phyloP scores from a whole-genome alignment of 192 early-diverging fungal species.

The Mortierella claussenii region DNA sequence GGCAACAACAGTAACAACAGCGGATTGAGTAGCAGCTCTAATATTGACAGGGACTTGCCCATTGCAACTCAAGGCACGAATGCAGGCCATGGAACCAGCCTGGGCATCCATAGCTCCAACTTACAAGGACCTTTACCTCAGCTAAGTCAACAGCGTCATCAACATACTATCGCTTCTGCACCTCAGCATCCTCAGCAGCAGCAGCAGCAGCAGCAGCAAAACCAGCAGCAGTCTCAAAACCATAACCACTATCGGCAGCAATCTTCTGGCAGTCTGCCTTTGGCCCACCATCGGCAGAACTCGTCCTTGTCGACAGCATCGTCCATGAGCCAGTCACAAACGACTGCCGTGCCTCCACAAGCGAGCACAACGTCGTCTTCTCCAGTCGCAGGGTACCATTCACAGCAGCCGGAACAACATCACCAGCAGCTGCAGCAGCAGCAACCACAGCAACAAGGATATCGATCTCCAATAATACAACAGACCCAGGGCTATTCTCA shows the following conservation, averaged over 20 bases:
- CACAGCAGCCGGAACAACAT: not conserved
- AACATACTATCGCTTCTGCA: too few species aligned
- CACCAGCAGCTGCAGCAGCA: not conserved
- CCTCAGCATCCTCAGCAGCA: not conserved
- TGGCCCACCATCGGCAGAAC: constrained; percentile 4
- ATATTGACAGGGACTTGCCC: too few species aligned
- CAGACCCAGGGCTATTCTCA: constrained; percentile 7
- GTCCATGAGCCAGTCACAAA: not conserved
- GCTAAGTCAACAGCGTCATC: constrained; percentile 2
- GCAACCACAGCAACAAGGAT: constrained; percentile 10
- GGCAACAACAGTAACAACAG: not conserved
- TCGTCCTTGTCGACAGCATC: not conserved
- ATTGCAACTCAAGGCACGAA: too few species aligned
- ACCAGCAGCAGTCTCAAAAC: not conserved
- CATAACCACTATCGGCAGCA: constrained; percentile 8
- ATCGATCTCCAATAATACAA: constrained; percentile 4
- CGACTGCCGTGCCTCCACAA: too few species aligned
- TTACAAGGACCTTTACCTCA: not conserved
- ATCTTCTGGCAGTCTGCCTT: not conserved
- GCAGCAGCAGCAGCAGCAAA: not conserved
- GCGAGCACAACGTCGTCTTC: too few species aligned
- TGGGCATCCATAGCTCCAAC: constrained; percentile 4
- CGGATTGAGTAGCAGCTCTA: not conserved
- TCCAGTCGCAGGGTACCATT: too few species aligned
- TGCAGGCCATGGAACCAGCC: too few species aligned